phyloP scores from a whole-genome alignment of 805 yeast genomes.

The Saccharomyces kudriavzevii region DNA sequence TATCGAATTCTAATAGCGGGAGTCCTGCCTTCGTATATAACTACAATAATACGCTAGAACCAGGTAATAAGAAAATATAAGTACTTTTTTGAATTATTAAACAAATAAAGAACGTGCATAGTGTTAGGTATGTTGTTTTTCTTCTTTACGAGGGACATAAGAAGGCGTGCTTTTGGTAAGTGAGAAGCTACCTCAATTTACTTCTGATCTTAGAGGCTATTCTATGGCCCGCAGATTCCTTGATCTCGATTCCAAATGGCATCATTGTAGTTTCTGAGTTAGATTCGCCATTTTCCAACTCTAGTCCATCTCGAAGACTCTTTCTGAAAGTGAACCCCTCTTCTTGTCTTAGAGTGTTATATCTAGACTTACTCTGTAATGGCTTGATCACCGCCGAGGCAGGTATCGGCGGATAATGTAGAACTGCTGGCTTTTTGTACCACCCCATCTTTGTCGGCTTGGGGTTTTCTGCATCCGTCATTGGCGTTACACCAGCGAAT shows the following conservation, averaged over 20 bases:
- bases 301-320: slow-evolving; percentile 9
- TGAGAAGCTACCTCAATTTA: slow-evolving; percentile 11
- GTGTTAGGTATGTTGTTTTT: background rate
- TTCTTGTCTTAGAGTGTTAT: slow-evolving; percentile 4
- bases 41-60: background rate
- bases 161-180: background rate
- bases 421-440: slow-evolving; percentile 31
- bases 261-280: background rate
- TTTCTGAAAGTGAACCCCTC: slow-evolving; percentile 31
- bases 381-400: slow-evolving; percentile 8
- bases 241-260: slow-evolving; percentile 1
- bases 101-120: background rate
- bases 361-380: background rate
- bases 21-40: background rate
- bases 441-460: slow-evolving; percentile 30
- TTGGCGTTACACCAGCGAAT: slow-evolving; percentile 31
- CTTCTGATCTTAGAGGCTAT: slow-evolving; percentile 21
- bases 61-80: background rate
- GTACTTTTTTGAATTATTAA: background rate
- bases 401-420: slow-evolving; percentile 30
- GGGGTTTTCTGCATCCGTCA: slow-evolving; percentile 24
- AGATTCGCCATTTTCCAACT: background rate
- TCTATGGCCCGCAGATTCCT: slow-evolving; percentile 13
- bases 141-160: background rate
- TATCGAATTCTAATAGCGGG: background rate